A percentile compares a stretch with the other conserved stretches of the same genome.
Evolutionary conservation across 306 rosid genomes (phyloP).

Genomic region (Abrus precatorius): DNA sequence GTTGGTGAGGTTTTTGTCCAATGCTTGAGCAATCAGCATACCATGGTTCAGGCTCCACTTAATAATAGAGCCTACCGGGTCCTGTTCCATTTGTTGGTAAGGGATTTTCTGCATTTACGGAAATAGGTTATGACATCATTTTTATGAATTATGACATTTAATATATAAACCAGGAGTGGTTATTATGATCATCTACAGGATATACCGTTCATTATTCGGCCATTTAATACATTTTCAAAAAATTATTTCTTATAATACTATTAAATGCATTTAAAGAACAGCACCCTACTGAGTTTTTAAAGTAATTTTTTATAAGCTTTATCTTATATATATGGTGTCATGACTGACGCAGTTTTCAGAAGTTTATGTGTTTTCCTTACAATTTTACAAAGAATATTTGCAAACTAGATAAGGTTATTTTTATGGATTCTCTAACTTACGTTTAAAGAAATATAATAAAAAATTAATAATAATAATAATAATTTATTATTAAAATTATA

Average conservation of each 20-base stretch:
- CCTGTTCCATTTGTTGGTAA: not conserved
- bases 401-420: not conserved
- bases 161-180: not conserved
- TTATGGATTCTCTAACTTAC: no score
- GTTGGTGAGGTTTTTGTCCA: constrained; percentile 68
- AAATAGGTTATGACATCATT: constrained; percentile 38
- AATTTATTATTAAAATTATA: no score
- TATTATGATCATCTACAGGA: not conserved
- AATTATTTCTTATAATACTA: not conserved
- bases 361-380: no score
- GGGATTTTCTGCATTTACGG: constrained; percentile 5
- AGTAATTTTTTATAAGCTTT: no score
- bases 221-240: not conserved
- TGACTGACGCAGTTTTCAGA: not conserved
- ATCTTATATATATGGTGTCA: not conserved
- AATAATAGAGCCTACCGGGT: not conserved
- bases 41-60: constrained; percentile 16
- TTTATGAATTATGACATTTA: not conserved
- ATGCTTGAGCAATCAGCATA: constrained; percentile 32
- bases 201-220: not conserved
- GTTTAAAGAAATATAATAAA: no score
- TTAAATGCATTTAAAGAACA: not conserved
- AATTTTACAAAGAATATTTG: not conserved
- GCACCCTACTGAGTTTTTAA: not conserved
- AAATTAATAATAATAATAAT: no score